Conservation (phyloP, 768 basidiomycete genomes). For the Rhizopogon rudus region DNA sequence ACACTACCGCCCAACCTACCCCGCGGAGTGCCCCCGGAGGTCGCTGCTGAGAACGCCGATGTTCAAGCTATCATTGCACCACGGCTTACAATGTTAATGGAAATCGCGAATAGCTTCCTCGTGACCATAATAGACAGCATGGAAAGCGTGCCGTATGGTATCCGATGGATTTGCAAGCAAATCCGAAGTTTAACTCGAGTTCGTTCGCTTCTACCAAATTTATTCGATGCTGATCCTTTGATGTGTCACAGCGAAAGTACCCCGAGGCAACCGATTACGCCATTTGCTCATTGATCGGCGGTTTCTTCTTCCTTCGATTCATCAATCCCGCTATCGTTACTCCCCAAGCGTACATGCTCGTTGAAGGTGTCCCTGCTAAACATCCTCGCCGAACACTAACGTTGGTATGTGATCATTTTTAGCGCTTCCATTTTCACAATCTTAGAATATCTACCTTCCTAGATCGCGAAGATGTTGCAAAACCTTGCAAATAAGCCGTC, state of each 20-base stretch:
- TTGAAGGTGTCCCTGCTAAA: constrained; percentile 96
- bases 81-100: constrained; percentile 97
- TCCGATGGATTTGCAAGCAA: constrained; percentile 99
- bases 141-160: constrained; percentile 98
- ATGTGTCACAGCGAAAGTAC: constrained; percentile 77
- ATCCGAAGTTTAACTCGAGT: constrained; percentile 95
- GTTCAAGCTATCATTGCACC: constrained; percentile 98
- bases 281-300: constrained; percentile 97
- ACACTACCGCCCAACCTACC: constrained; percentile 87
- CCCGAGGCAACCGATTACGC: constrained; percentile 98
- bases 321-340: constrained; percentile 99
- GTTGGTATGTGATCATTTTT: constrained; percentile 41
- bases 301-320: constrained; percentile 99
- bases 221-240: constrained; percentile 3
- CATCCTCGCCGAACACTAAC: constrained; percentile 96
- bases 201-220: constrained; percentile 21
- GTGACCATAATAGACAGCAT: constrained; percentile 97
- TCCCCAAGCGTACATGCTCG: constrained; percentile 99
- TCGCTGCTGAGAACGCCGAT: constrained; percentile 90
- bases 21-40: constrained; percentile 88
- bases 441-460: constrained; percentile 2
- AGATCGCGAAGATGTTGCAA: constrained; percentile 99
- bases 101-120: constrained; percentile 97
- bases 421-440: not conserved
- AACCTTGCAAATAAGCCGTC: constrained; percentile 99